Evolutionary conservation across 202 grass and related monocot genomes (phyloP).

Genomic region (Panicum virgatum): DNA sequence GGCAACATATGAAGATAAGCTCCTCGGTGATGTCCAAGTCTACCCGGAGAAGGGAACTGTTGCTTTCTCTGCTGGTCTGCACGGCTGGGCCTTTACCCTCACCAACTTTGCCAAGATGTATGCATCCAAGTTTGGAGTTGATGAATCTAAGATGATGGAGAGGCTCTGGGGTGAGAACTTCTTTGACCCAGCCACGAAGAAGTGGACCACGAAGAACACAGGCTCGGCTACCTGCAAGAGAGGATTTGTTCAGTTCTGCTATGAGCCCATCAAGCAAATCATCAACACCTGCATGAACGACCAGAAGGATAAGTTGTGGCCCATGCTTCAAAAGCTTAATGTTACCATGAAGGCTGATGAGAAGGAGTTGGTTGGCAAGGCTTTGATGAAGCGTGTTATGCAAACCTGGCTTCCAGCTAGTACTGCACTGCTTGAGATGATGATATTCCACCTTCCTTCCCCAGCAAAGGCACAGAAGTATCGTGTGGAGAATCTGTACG

Average conservation of each 20-base stretch:
- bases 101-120: conserved; percentile 76
- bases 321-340: conserved; percentile 62
- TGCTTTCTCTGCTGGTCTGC: conserved; percentile 73
- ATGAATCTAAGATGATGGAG: conserved; percentile 71
- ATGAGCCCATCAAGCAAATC: conserved; percentile 69
- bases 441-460: conserved; percentile 79
- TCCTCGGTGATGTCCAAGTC: conserved; percentile 71
- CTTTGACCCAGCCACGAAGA: conserved; percentile 67
- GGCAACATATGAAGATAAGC: conserved; percentile 60
- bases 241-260: conserved; percentile 74
- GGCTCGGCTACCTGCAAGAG: conserved; percentile 66
- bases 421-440: conserved; percentile 66
- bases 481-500: conserved; percentile 73
- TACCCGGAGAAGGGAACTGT: conserved; percentile 76
- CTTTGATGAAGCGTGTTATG: conserved; percentile 80
- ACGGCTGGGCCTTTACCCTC: conserved; percentile 60
- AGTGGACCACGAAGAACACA: conserved; percentile 63
- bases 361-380: conserved; percentile 65
- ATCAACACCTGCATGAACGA: conserved; percentile 65
- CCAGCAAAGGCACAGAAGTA: conserved; percentile 62
- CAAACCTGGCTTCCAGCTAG: conserved; percentile 73
- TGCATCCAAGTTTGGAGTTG: conserved; percentile 70
- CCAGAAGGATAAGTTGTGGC: conserved; percentile 64
- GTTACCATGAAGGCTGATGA: conserved; percentile 73
- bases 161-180: conserved; percentile 76